phyloP scores from a whole-genome alignment of 2,329 filamentous ascomycete species.

The Cercospora zeae-maydis region DNA sequence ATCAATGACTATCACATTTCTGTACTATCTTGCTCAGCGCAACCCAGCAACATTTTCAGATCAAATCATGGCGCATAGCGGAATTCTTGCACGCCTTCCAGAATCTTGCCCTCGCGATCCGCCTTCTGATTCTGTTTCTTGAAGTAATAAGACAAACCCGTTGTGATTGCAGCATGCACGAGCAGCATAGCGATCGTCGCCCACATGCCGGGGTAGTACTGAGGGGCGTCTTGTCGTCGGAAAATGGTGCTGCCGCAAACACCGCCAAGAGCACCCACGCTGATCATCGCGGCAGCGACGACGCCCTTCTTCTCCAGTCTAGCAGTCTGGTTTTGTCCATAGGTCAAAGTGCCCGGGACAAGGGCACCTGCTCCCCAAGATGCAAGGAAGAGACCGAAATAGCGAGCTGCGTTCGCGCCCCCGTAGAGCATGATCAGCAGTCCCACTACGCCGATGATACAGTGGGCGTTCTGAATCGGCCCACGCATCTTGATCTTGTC shows the following conservation, averaged over 20 bases:
- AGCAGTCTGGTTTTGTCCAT: constrained; percentile 42
- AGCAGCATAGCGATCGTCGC: constrained; percentile 21
- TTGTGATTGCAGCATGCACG: constrained; percentile 18
- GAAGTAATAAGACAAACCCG: constrained; percentile 18
- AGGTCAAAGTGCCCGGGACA: constrained; percentile 67
- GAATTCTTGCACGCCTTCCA: constrained; percentile 22
- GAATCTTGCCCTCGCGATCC: constrained; percentile 12
- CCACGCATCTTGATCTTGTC: constrained; percentile 66
- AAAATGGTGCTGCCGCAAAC: constrained; percentile 19
- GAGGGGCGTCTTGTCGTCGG: constrained; percentile 20
- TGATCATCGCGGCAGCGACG: constrained; percentile 30
- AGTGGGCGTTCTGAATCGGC: constrained; percentile 63
- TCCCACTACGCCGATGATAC: constrained; percentile 60
- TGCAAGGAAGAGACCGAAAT: constrained; percentile 71
- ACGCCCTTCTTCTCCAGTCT: constrained; percentile 33
- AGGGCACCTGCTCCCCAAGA: constrained; percentile 74
- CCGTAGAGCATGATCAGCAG: constrained; percentile 71
- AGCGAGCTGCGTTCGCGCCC: constrained; percentile 55
- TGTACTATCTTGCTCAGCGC: not conserved
- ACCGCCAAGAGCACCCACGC: constrained; percentile 40
- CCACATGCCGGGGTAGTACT: constrained; percentile 25
- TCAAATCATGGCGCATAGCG: constrained; percentile 17
- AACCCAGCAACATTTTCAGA: not conserved
- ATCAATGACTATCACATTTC: not conserved
- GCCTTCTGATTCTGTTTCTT: constrained; percentile 22